Conservation (phyloP, 495 filamentous ascomycete species). For the Peziza echinospora region DNA sequence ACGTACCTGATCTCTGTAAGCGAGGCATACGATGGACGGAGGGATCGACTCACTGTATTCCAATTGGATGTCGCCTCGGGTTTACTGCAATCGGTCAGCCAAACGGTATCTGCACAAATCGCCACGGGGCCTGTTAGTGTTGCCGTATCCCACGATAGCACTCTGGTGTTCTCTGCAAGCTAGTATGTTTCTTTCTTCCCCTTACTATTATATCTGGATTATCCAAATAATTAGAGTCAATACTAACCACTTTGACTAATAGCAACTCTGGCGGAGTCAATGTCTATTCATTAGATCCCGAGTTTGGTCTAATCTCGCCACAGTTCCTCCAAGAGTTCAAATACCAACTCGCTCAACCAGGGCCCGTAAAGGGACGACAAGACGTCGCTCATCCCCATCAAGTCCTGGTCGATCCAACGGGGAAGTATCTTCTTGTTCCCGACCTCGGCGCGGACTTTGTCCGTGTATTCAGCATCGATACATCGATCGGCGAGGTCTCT, state of each 20-base stretch:
- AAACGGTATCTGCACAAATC: not conserved
- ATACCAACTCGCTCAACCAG: slow-evolving; percentile 28
- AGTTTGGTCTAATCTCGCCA: slow-evolving; percentile 12
- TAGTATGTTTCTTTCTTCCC: slow-evolving; percentile 6
- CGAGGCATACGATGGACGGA: not conserved
- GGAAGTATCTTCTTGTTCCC: slow-evolving; percentile 39
- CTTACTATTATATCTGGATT: too few relatives aligned
- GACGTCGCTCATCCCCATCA: slow-evolving; percentile 49
- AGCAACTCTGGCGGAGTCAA: slow-evolving; percentile 9
- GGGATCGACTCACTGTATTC: slow-evolving; percentile 5
- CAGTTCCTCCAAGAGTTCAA: slow-evolving; percentile 25
- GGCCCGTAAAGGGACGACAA: slow-evolving; percentile 33
- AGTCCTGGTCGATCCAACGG: slow-evolving; percentile 46
- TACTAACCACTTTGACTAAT: not conserved
- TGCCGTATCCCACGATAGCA: not conserved
- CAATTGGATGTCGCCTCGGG: slow-evolving; percentile 7
- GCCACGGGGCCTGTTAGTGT: slow-evolving; percentile 9
- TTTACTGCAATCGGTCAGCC: slow-evolving; percentile 5
- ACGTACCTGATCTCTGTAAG: slow-evolving; percentile 10
- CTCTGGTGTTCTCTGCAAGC: slow-evolving; percentile 7
- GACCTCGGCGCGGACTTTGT: slow-evolving; percentile 55
- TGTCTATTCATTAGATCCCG: slow-evolving; percentile 1
- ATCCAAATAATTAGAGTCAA: not conserved
- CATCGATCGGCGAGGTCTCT: slow-evolving; percentile 20
- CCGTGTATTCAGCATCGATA: slow-evolving; percentile 38